Evolutionary conservation across 495 filamentous ascomycete genomes (phyloP).

Genomic region (Ramalina intermedia): DNA sequence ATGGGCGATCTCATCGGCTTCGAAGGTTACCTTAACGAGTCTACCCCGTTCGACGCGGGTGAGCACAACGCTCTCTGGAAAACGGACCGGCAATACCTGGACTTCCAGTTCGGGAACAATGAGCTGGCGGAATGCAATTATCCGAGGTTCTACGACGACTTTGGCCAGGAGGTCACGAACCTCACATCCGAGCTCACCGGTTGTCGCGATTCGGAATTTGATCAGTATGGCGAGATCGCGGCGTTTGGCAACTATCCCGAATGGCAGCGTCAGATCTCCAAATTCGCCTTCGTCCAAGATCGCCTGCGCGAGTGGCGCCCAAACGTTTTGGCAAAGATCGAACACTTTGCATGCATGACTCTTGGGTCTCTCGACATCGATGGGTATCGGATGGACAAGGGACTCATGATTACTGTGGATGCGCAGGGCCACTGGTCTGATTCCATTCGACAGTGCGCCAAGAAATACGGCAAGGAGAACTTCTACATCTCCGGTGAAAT

Average conservation of each 20-base stretch:
- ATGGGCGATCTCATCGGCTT: conserved; percentile 60
- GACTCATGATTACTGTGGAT: conserved; percentile 50
- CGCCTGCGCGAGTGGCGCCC: conserved; percentile 59
- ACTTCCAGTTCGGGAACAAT: conserved; percentile 46
- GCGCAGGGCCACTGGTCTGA: conserved; percentile 43
- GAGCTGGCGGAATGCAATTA: conserved; percentile 47
- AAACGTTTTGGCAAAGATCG: conserved; percentile 41
- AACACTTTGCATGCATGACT: conserved; percentile 51
- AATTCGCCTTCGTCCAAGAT: conserved; percentile 64
- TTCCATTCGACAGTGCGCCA: conserved; percentile 42
- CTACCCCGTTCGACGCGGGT: conserved; percentile 41
- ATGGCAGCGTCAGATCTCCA: conserved; percentile 54
- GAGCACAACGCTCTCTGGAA: conserved; percentile 51
- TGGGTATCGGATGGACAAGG: conserved; percentile 58
- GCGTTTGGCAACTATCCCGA: conserved; percentile 56
- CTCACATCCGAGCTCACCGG: conserved; percentile 31
- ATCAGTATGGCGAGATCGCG: conserved; percentile 54
- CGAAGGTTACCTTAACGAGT: conserved; percentile 47
- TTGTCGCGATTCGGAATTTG: conserved; percentile 58
- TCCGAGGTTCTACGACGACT: conserved; percentile 53
- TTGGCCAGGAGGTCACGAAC: conserved; percentile 35
- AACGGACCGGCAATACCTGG: conserved; percentile 39
- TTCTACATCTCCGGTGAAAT: conserved; percentile 55
- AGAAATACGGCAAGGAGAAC: conserved; percentile 40
- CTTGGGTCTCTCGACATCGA: conserved; percentile 53